Percentiles rank a stretch among this genome's conserved stretches.
Evolutionary conservation across 106 monocot species (phyloP).

Genomic region (Posidonia australis): DNA sequence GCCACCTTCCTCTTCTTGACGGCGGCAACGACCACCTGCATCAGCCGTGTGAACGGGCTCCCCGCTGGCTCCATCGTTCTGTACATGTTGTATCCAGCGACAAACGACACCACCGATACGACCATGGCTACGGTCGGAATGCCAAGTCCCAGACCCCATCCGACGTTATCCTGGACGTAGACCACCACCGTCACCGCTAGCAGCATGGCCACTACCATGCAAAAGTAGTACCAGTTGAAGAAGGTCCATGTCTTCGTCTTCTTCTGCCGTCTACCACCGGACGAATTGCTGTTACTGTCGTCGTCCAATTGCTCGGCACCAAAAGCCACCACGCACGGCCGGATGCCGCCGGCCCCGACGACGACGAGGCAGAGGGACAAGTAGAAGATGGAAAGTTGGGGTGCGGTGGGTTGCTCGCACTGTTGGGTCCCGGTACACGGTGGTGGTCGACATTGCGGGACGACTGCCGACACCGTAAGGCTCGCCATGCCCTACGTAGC

Average conservation of each 20-base stretch:
- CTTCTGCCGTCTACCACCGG: constrained; percentile 15
- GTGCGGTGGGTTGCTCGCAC: constrained; percentile 30
- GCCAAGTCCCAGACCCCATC: constrained; percentile 62
- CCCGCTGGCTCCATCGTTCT: constrained; percentile 23
- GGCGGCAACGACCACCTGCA: constrained; percentile 40
- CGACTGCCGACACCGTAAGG: constrained; percentile 49
- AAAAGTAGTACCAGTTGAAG: constrained; percentile 95
- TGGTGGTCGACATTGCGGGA: constrained; percentile 42
- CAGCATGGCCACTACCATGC: constrained; percentile 44
- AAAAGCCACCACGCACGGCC: constrained; percentile 66
- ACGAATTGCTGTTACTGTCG: constrained; percentile 8
- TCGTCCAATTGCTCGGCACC: constrained; percentile 71
- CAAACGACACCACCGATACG: constrained; percentile 15
- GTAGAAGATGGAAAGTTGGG: constrained; percentile 46
- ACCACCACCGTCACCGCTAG: constrained; percentile 41
- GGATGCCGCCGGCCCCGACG: constrained; percentile 60
- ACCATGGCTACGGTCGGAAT: constrained; percentile 53
- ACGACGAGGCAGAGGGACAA: constrained; percentile 50
- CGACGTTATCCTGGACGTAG: constrained; percentile 72
- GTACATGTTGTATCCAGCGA: constrained; percentile 39
- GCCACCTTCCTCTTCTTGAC: constrained; percentile 56
- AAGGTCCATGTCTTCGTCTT: constrained; percentile 48
- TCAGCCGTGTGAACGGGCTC: constrained; percentile 51
- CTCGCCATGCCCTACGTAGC: constrained; percentile 44
- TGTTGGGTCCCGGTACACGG: constrained; percentile 20